Evolutionary conservation across 192 early-diverging fungal genomes (phyloP), one percentile per base, ranked within the genome.

Genomic region (Allomyces macrogynus): DNA sequence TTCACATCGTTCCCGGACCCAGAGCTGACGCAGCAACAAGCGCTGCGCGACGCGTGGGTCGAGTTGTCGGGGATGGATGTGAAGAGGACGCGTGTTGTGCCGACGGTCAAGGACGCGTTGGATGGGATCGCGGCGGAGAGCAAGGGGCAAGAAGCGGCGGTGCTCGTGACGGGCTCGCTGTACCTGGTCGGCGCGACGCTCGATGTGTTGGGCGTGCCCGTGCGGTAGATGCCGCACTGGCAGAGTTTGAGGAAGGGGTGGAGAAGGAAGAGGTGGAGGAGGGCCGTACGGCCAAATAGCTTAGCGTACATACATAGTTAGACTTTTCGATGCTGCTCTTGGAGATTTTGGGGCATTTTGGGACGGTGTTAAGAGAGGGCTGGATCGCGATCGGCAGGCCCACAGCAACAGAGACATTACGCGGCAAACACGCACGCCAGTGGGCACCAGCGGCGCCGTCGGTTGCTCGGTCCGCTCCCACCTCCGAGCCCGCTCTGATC

Each of bases 131-230:
- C 65, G 23, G 67, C 71, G 44, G 66, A 67, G 64, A 73, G 68
- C 9, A 60, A 67, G 23, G 70, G 64, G 24, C 22, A 71, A 18
- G 71, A 63, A 14, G 60, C 78, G 18, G 79, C 87, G 57, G 87
- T 93, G 1, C 75, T 99, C 26, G 87, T 87, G 25, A 95, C 93
- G 5, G 96, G 96, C 10, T 95, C 92, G 67, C 71, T 99, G 68
- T 88, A 95, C 68, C 71, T 99, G 66, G 83, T 95, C 23, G 96
- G 96, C 27, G 88, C 86, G 22, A 78, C 86, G 8, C 75, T 96
- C 68, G 86, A 78, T 42, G 81, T 84, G n/a, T 72, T 89, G 22
- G 78, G 81, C 27, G 81, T 82, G 26, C 74, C 77, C 23, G 75
- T 84, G 24, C 60, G 32, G 24, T 78, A 72, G 49, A 66, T 9